Conservation (phyloP, 163 green algal genomes). For the Coccomyxa subellipsoidea region DNA sequence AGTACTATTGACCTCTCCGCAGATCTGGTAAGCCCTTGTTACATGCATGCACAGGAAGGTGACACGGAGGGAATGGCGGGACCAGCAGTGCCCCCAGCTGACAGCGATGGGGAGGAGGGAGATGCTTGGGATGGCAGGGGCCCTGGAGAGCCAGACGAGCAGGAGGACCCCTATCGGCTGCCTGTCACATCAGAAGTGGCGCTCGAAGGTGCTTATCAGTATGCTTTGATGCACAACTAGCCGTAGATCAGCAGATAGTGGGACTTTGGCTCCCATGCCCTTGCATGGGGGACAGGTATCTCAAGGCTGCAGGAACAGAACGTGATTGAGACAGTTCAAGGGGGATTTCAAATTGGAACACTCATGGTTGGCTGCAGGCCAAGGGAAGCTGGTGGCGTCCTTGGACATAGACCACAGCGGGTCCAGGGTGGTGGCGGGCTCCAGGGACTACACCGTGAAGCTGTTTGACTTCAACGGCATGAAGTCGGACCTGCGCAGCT, state of each 20-base stretch:
- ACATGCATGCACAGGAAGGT: background rate
- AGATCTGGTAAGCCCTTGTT: too few relatives aligned
- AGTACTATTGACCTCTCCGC: too few relatives aligned
- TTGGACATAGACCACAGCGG: constrained; percentile 75
- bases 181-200: constrained; percentile 63
- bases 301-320: too few relatives aligned
- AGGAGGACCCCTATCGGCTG: constrained; percentile 60
- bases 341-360: background rate
- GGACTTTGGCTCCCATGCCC: too few relatives aligned
- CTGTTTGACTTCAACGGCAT: constrained; percentile 98
- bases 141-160: constrained; percentile 34
- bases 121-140: constrained; percentile 11
- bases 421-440: constrained; percentile 61
- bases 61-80: constrained; percentile 1
- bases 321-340: background rate
- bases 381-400: constrained; percentile 60
- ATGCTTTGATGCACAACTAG: background rate
- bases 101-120: background rate
- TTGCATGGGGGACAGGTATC: too few relatives aligned
- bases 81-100: background rate
- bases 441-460: constrained; percentile 70
- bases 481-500: constrained; percentile 80
- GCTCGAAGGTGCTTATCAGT: constrained; percentile 23
- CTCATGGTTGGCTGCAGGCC: constrained; percentile 21
- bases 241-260: too few relatives aligned